phyloP scores from a whole-genome alignment of 1,284 basidiomycete species.

The Irpex sp. region DNA sequence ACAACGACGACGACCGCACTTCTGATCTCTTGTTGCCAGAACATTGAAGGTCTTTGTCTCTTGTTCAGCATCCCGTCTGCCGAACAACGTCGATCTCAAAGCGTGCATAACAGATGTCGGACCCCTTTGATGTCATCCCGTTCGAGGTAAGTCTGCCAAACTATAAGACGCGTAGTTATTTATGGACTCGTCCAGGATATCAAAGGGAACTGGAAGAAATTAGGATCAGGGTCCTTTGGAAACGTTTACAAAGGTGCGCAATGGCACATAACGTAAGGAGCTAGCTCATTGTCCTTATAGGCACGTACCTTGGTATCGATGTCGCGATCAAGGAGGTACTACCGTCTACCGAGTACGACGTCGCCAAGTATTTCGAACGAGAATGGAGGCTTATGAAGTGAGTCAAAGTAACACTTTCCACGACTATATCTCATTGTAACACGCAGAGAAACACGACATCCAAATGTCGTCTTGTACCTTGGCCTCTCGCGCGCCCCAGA shows the following conservation, averaged over 20 bases:
- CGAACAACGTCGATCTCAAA: not conserved
- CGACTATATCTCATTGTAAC: not conserved
- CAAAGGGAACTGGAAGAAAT: conserved; percentile 80
- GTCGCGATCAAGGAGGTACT: conserved; percentile 96
- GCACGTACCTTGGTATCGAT: conserved; percentile 88
- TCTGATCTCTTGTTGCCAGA: not conserved
- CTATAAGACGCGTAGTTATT: not conserved
- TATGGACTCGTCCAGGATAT: conserved; percentile 56
- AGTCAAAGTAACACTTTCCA: not conserved
- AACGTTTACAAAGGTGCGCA: conserved; percentile 81
- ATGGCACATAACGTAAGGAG: not conserved
- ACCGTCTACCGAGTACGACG: conserved; percentile 85
- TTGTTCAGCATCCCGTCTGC: not conserved
- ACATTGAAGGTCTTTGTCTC: not conserved
- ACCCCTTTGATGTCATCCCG: conserved; percentile 81
- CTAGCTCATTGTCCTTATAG: conserved; percentile 34
- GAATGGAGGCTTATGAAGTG: conserved; percentile 95
- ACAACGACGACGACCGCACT: not conserved
- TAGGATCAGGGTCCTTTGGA: conserved; percentile 90
- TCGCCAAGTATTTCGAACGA: conserved; percentile 95
- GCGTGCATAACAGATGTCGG: conserved; percentile 28
- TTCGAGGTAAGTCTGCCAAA: conserved; percentile 48
- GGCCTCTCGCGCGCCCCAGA: conserved; percentile 86
- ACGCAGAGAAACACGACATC: conserved; percentile 73
- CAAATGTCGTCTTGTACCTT: conserved; percentile 92